Evolutionary conservation across 495 filamentous ascomycete species (phyloP), one percentile per base, ranked within the genome.

Genomic region (Xylaria grammica): DNA sequence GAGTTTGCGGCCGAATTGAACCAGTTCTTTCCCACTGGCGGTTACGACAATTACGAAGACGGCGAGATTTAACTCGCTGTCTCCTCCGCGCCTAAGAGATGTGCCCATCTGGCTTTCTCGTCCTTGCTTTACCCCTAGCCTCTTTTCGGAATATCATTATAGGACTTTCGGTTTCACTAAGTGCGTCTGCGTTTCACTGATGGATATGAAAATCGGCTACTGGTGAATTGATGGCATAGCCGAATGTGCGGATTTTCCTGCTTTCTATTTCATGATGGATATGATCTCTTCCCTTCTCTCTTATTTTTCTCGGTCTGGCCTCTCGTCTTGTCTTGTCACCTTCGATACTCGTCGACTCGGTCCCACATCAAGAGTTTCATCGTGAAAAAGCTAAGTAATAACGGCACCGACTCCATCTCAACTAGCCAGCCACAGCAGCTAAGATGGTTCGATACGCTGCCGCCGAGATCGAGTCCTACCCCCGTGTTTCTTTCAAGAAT

Each of bases 1-100:
- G 56, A 59, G 11, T 9, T 32, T n/a, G 36, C 0, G 8, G 20
- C 17, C n/a, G 8, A 26, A 36, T 22, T 27, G n/a, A 48, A 68
- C 34, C 24, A 30, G 13, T 65, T 56, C 34, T 0, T 38, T 20
- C 0, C 8, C 10, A 34, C 27, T 22, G 49, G 22, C 32, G 49
- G 51, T 3, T 44, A n/a, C 4, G 53, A 63, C 19, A 49, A 67
- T 9, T 53, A 62, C 29, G 29, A 44, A 1, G 70, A 72, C 11
- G 70, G 65, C 20, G 70, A 70, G 49, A 38, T 60, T 20, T 71
- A 58, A 58, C 38, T 5, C 55, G 24, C 26, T 46, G 3, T 30
- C 15, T 42, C 15, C 24, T 30, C 38, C 4, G 26, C 22, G 9
- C 1, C n/a, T 20, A 17, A n/a, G 32, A 27, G 22, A 53, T 20